These are phyloP conservation scores for Chimonanthus praecox DNA, from an alignment of 164 flowering plant species.

Conservation along the genomic window DNA sequence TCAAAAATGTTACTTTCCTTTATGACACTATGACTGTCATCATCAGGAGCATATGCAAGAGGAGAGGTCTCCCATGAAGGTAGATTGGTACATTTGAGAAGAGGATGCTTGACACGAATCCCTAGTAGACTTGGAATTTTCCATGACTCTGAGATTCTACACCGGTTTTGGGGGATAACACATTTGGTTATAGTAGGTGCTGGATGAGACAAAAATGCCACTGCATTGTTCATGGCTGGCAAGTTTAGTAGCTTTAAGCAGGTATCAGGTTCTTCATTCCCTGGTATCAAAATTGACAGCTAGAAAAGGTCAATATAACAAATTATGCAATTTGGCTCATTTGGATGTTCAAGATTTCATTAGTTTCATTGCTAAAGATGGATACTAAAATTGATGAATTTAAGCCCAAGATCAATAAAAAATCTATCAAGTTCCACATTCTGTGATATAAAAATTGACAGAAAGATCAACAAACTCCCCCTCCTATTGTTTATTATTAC, in stretches of 20 bases:
- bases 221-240: constrained; percentile 17
- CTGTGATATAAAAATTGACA: no score
- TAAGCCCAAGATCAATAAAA: background rate
- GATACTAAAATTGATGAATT: no score
- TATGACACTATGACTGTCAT: constrained; percentile 25
- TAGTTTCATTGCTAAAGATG: background rate
- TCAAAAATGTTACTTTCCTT: constrained; percentile 49
- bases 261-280: background rate
- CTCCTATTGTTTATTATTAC: no score
- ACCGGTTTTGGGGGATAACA: constrained; percentile 5
- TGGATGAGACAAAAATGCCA: constrained; percentile 24
- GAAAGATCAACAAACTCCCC: no score
- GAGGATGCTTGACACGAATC: constrained; percentile 12
- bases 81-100: constrained; percentile 39
- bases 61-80: constrained; percentile 74
- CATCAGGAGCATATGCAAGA: constrained; percentile 39
- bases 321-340: background rate
- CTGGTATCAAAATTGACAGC: background rate
- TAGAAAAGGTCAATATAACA: background rate
- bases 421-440: no score
- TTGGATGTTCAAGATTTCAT: background rate
- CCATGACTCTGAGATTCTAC: constrained; percentile 12
- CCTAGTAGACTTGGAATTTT: constrained; percentile 14
- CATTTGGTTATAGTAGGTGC: constrained; percentile 14
- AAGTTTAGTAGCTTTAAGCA: constrained; percentile 4